phyloP scores from a whole-genome alignment of 768 basidiomycete genomes.

The Obba rivulosa region DNA sequence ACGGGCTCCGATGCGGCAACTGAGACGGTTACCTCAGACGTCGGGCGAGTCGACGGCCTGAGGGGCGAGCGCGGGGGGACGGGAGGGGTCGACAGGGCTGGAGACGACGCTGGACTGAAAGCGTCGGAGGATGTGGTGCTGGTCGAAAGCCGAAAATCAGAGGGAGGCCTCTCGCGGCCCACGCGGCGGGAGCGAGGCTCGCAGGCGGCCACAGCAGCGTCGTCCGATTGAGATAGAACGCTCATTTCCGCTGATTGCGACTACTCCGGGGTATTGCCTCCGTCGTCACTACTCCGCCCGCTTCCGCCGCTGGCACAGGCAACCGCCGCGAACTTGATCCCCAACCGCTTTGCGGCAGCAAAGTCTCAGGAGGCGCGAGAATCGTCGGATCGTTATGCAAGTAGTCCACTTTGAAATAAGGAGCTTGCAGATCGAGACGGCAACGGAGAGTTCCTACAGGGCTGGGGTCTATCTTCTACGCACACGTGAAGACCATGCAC shows the following conservation, averaged over 20 bases:
- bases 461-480: too few relatives aligned
- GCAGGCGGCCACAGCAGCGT: constrained; percentile 7
- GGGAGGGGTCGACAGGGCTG: constrained; percentile 16
- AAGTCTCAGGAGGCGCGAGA: too few relatives aligned
- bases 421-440: too few relatives aligned
- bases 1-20: constrained; percentile 4
- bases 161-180: constrained; percentile 14
- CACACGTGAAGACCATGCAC: too few relatives aligned
- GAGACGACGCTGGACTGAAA: constrained; percentile 18
- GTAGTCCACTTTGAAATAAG: too few relatives aligned
- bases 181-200: constrained; percentile 31
- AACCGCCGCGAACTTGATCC: too few relatives aligned
- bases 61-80: constrained; percentile 26
- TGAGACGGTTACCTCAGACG: constrained; percentile 9
- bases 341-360: too few relatives aligned
- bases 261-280: constrained; percentile 4
- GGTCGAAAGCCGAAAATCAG: constrained; percentile 16
- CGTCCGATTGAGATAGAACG: constrained; percentile 5
- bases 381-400: too few relatives aligned
- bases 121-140: constrained; percentile 11
- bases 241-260: constrained; percentile 17
- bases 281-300: constrained; percentile 12
- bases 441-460: too few relatives aligned
- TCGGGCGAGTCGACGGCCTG: constrained; percentile 16
- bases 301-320: too few relatives aligned